Evolutionary conservation across 768 basidiomycete genomes (phyloP), one percentile per base, ranked within the genome.

Genomic region (Panaeolus cyanescens): DNA sequence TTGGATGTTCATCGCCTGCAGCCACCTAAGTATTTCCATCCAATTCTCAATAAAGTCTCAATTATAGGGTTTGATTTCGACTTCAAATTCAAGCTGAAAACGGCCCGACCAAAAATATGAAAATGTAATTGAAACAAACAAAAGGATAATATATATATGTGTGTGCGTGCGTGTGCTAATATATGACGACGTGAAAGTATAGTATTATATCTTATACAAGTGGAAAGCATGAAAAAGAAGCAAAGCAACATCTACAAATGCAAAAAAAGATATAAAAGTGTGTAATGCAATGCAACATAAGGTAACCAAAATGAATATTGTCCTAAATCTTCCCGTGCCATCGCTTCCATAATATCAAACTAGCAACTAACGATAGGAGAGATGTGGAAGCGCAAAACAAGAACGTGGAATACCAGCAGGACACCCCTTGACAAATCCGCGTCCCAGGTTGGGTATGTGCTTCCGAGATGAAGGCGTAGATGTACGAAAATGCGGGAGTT

Each of bases 401-500:
- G 65, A 93, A 92, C 4, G 92, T 93, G 31, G 78, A 62, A 57
- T 71, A 71, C 90, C 90, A 93, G 64, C 92, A 94, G 34, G 69
- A 59, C 5, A 75, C 67, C 4, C 92, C 91, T 40, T 70, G 68
- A 65, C 92, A 93, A 3, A 85, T 72, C 25, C 64, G 72, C 22
- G 70, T 77, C n/a, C 70, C 74, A 4, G 70, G 42, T 33, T 59
- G 39, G 8, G 82, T 77, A 61, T 86, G 83, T 2, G 79, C 73
- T 3, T 80, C 81, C 5, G 88, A 82, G 53, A 91, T 68, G 64
- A 88, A 85, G 13, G 92, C 92, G 62, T 92, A 94, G 0, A 93
- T 69, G 71, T 91, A 93, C 2, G 92, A 92, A 70, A 92, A 93
- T 0, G 85, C 33, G 1, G 90, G 85, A 0, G 91, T 92, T 5